A percentile compares a stretch with the other conserved stretches of the same genome.
Conservation (phyloP, 257 asterid genomes). For the Striga asiatica region DNA sequence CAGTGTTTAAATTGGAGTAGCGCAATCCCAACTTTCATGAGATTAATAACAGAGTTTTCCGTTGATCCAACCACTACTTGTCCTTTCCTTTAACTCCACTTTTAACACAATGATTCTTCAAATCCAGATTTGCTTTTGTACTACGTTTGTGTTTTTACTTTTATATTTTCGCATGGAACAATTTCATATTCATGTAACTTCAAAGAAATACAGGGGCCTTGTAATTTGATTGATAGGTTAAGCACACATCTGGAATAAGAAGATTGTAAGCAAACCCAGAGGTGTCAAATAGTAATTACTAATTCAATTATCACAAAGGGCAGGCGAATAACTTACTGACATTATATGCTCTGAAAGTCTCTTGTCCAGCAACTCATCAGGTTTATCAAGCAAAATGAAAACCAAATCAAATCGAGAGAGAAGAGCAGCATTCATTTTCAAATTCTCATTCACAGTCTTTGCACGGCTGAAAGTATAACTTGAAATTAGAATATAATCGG, state of each 20-base stretch:
- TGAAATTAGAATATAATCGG: background rate
- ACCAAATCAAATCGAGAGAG: constrained; percentile 97
- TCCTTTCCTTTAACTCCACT: background rate
- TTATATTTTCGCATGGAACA: too few relatives aligned
- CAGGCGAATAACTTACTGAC: constrained; percentile 66
- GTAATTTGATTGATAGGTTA: background rate
- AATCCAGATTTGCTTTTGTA: background rate
- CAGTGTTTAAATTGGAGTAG: background rate
- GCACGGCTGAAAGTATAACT: constrained; percentile 73
- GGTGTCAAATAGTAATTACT: too few relatives aligned
- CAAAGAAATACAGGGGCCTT: background rate
- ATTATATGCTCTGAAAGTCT: constrained; percentile 95
- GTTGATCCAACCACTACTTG: background rate
- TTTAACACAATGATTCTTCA: too few relatives aligned
- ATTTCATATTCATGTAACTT: background rate
- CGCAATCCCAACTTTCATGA: background rate
- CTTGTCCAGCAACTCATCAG: constrained; percentile 86
- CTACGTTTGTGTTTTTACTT: too few relatives aligned
- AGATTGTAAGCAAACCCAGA: background rate
- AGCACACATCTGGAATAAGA: background rate
- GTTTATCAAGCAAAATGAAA: constrained; percentile 94
- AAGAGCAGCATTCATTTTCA: constrained; percentile 89
- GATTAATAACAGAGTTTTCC: background rate
- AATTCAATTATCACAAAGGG: too few relatives aligned
- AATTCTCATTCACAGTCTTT: constrained; percentile 96